Evolutionary conservation across 1,139 yeast species (phyloP).

Genomic region (Suhomyces anneliseae): DNA sequence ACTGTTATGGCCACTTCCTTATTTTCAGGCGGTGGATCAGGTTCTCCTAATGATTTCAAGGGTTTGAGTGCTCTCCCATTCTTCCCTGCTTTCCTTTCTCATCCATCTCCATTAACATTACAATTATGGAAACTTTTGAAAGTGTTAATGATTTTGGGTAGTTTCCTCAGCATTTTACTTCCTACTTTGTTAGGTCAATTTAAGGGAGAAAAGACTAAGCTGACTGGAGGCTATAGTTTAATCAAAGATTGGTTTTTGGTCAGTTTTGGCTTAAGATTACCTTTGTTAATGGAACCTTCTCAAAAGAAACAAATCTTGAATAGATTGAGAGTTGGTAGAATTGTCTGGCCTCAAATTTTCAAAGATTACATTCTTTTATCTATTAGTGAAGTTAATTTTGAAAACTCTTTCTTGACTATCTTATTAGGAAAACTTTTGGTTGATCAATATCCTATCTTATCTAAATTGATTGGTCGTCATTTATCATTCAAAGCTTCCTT

Average conservation of each 20-base stretch:
- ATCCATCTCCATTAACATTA: conserved; percentile 25
- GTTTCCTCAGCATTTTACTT: conserved; percentile 25
- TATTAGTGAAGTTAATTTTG: conserved; percentile 37
- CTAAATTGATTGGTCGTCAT: conserved; percentile 24
- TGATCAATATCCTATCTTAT: conserved; percentile 21
- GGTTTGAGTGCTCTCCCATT: conserved; percentile 41
- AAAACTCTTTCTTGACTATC: conserved; percentile 35
- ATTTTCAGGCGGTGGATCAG: conserved; percentile 31
- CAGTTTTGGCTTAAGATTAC: conserved; percentile 32
- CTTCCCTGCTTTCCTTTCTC: conserved; percentile 26
- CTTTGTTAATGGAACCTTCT: conserved; percentile 20
- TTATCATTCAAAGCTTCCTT: conserved; percentile 31
- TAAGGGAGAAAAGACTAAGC: conserved; percentile 3
- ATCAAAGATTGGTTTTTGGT: conserved; percentile 28
- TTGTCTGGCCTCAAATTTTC: conserved; percentile 20
- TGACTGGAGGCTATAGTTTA: conserved; percentile 1
- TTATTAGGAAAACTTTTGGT: conserved; percentile 32
- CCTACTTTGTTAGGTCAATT: conserved; percentile 21
- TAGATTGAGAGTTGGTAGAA: conserved; percentile 17
- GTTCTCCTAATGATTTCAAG: conserved; percentile 32
- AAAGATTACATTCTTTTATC: conserved; percentile 33
- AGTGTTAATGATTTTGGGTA: conserved; percentile 26
- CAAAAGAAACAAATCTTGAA: conserved; percentile 21
- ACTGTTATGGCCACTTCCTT: conserved; percentile 51
- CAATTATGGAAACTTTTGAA: conserved; percentile 32